A percentile compares a stretch with the other conserved stretches of the same genome.
Conservation (phyloP, 345 rosid species). For the Eucalyptus fibrosa region DNA sequence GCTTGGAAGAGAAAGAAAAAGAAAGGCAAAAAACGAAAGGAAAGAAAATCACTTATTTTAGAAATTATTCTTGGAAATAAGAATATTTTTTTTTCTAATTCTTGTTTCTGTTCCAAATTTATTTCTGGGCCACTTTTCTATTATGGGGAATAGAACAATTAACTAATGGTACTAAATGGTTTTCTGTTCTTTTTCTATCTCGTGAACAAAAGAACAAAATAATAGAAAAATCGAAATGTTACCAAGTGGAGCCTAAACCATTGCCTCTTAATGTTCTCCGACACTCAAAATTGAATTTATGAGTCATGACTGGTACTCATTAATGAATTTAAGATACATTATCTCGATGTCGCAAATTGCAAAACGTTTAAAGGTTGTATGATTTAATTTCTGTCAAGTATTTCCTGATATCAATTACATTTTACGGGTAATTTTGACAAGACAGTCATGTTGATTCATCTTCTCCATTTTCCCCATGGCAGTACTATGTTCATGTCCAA, state of each 20-base stretch:
- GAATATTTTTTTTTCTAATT: no score
- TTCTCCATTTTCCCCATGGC: not conserved
- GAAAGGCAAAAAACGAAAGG: no score
- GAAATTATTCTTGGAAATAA: no score
- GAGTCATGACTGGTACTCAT: not conserved
- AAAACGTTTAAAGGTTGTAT: not conserved
- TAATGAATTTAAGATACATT: not conserved
- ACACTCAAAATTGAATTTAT: not conserved
- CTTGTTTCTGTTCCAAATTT: fast-evolving
- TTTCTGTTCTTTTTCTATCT: no score
- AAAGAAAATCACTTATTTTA: no score
- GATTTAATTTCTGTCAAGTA: not conserved
- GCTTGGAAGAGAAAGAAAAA: no score
- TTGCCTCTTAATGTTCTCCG: not conserved
- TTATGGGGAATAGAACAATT: no score
- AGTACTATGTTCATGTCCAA: not conserved
- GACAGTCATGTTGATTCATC: not conserved
- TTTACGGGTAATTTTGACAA: not conserved
- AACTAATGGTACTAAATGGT: no score
- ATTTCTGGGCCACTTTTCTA: fast-evolving
- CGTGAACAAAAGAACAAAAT: no score
- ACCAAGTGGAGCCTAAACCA: no score
- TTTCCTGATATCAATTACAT: not conserved
- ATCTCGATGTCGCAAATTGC: not conserved
- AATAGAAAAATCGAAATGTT: no score